Base-by-base conservation (phyloP, 2,329 filamentous ascomycete species). In the Alternaria gaisen region DNA sequence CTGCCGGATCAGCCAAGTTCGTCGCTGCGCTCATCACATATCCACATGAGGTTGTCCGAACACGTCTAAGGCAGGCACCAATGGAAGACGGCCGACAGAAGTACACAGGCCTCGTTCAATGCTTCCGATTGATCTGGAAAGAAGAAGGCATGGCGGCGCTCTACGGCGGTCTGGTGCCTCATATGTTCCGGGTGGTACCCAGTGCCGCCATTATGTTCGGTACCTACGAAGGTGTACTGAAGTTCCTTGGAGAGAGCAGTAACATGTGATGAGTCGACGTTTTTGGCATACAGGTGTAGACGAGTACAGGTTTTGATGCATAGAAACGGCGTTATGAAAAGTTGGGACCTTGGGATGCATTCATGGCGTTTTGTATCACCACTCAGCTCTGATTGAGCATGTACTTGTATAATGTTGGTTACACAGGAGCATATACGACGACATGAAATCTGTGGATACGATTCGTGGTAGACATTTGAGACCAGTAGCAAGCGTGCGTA, bases 141-240 rank as follows among this genome's bases (percentile, higher is more conserved):
- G 93, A 97, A 73, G 94, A 97, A 78, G 93, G 94, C 48, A 85
- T 97, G 79, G 87, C 89, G 47, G 91, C 90, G 32, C 83, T 98
- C 63, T 98, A 97, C 75, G 94, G 94, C 57, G 94, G 94, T 18
- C 84, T 98, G 72, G 96, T 94, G 14, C 93, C 94, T 47, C 94
- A 98, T 77, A 87, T 98, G 72, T 87, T 97, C 80, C 87, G 94
- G 63, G 94, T 94, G 7, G 94, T 97, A 6, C 94, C 94, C 1
- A 95, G 91, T 69, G 93, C 94, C 8, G 93, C 92, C 68, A 97
- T 98, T 78, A 97, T 97, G 91, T 97, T 97, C 78, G 93, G 93
- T 79, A 95, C 95, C 83, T 97, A 84, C 56, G 83, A 85, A 66
- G 80, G 77, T n/a, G 81, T 84, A n/a, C 68, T 85, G 57, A 81